These are phyloP conservation scores for Haplosporangium gracile DNA, from an alignment of 192 early-diverging fungal genomes.

Conservation along the genomic window DNA sequence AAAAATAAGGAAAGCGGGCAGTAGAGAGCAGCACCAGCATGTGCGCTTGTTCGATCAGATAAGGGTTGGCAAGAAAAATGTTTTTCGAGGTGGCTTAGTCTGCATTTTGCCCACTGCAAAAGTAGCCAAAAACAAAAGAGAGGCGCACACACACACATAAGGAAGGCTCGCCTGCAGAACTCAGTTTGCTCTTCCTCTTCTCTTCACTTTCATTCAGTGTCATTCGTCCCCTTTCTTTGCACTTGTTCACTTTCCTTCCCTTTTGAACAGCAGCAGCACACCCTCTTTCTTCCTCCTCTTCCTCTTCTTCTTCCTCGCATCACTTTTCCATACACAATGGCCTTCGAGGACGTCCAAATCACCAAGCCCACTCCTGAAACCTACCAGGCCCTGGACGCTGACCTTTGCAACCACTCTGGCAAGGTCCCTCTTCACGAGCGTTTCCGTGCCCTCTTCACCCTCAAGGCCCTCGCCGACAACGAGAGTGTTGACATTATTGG, in stretches of 20 bases:
- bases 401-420: slow-evolving; percentile 73
- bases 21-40: neutral
- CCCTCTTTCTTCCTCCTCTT: neutral
- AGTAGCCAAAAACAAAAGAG: no score
- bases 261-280: no score
- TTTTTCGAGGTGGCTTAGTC: neutral
- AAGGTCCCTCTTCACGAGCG: slow-evolving; percentile 82
- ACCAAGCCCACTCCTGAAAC: slow-evolving; percentile 32
- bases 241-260: neutral
- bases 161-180: neutral
- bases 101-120: no score
- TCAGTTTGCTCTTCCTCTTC: neutral
- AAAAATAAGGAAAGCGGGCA: neutral
- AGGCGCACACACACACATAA: neutral
- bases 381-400: slow-evolving; percentile 73
- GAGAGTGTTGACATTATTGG: slow-evolving; percentile 86
- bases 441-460: slow-evolving; percentile 94
- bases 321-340: slow-evolving; percentile 21
- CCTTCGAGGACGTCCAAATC: slow-evolving; percentile 51
- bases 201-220: neutral
- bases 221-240: slow-evolving; percentile 1
- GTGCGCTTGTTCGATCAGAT: neutral
- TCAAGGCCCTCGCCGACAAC: slow-evolving; percentile 85
- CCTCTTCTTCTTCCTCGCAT: neutral
- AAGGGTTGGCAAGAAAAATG: neutral